Percentiles rank a stretch among this genome's conserved stretches.
Conservation (phyloP, 345 rosid genomes). For the Eucalyptus marginata region DNA sequence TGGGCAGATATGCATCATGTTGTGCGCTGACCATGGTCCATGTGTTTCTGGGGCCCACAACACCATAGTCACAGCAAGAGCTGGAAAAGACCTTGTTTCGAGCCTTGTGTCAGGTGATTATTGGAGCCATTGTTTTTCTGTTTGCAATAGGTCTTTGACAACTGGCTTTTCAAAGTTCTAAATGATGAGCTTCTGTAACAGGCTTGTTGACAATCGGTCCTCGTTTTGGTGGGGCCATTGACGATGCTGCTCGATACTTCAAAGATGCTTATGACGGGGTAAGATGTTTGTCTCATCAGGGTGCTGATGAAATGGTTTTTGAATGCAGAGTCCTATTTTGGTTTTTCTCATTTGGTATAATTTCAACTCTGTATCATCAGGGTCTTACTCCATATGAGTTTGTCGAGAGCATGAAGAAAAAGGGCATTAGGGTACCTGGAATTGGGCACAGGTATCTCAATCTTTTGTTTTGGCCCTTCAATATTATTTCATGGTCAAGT, state of each 20-base stretch:
- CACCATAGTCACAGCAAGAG: slow-evolving; percentile 93
- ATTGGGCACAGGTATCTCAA: slow-evolving; percentile 74
- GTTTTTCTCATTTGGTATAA: not conserved
- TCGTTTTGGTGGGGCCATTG: slow-evolving; percentile 97
- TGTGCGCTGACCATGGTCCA: slow-evolving; percentile 97
- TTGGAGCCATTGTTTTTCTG: not conserved
- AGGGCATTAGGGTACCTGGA: slow-evolving; percentile 97
- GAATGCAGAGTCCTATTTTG: not conserved
- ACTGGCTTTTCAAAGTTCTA: not conserved
- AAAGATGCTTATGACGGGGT: slow-evolving; percentile 94
- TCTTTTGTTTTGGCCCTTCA: not conserved
- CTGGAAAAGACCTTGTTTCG: slow-evolving; percentile 98
- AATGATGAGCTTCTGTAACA: slow-evolving; percentile 14
- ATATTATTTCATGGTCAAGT: not conserved
- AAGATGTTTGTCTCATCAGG: not conserved
- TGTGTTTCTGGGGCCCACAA: slow-evolving; percentile 98
- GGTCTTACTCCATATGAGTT: slow-evolving; percentile 83
- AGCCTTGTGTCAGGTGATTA: slow-evolving; percentile 80
- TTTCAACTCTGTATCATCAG: slow-evolving; percentile 20
- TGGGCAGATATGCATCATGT: slow-evolving; percentile 87
- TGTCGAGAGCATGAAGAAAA: slow-evolving; percentile 94
- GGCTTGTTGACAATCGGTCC: slow-evolving; percentile 98
- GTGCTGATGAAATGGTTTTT: not conserved
- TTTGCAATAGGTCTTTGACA: not conserved
- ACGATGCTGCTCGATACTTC: slow-evolving; percentile 94